Base-by-base conservation (phyloP, 2,329 filamentous ascomycete species). In the Drechslerella coelobrocha region DNA sequence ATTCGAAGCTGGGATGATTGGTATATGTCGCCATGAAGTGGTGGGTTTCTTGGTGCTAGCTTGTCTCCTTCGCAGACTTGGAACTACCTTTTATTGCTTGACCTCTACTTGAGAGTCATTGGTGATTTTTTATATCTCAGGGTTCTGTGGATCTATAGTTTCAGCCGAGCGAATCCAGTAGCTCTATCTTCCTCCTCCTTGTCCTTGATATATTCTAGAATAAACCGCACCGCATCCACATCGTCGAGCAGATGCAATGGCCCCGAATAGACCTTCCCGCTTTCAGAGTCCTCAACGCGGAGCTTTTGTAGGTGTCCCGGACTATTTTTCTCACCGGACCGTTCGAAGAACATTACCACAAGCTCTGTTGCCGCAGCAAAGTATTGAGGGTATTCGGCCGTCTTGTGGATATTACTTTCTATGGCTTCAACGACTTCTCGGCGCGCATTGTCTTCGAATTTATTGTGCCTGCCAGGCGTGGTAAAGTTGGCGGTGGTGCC, bases 241-340 rank as follows among this genome's bases (percentile, higher is more conserved):
- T 71, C 54, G 12, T 71, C 45, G 4, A 60, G 47, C n/a, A 63
- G 1, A 60, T 71, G 66, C 23, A 71, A 21, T 3, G 59, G 29
- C n/a, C 66, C 59, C 2, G 12, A 54, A 27, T 51, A 51, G 6
- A 23, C 31, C 39, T 41, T 26, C 7, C 59, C 57, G 2, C 41
- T 48, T 7, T n/a, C 47, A 9, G 50, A 2, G 47, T 63, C 39
- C 10, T 54, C 47, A 24, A 60, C 47, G 7, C 14, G 8, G 14
- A 69, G 17, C 21, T 43, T 61, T 17, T 9, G 53, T 45, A 69
- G 24, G 8, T 21, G 21, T 3, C 23, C 23, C 0, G 27, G 19
- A 4, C 50, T 41, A 34, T 26, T 2, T 17, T 53, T 2, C 10
- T 21, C 24, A 14, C 66, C 59, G 8, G 45, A 47, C 65, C 56